Evolutionary conservation across 2,329 filamentous ascomycete genomes (phyloP).

Genomic region (Diaporthe sp.): DNA sequence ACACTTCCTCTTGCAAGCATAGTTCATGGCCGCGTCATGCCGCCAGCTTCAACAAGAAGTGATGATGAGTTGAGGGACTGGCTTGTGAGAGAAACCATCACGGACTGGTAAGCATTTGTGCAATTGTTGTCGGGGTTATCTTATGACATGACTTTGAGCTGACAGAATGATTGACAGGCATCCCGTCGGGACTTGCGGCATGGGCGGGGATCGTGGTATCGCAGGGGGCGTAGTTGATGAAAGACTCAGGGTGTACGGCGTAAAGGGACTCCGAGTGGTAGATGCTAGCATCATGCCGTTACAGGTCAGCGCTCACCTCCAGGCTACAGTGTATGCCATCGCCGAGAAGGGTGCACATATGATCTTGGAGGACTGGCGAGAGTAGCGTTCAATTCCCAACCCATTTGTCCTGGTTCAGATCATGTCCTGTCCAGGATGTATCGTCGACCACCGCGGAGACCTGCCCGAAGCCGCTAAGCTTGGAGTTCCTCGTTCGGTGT

Average conservation of each 20-base stretch:
- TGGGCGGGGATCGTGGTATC: slow-evolving; percentile 53
- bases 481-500: background rate
- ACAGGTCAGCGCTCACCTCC: slow-evolving; percentile 59
- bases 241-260: slow-evolving; percentile 58
- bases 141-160: too few relatives aligned
- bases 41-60: background rate
- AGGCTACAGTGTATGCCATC: slow-evolving; percentile 65
- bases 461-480: slow-evolving; percentile 2
- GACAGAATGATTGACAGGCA: slow-evolving; percentile 42
- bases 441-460: background rate
- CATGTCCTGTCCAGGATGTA: background rate
- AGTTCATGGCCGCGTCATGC: slow-evolving; percentile 10
- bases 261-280: slow-evolving; percentile 58
- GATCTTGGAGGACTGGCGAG: slow-evolving; percentile 40
- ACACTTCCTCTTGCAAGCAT: background rate
- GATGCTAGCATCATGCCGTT: slow-evolving; percentile 63
- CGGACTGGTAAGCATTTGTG: background rate
- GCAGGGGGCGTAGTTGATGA: slow-evolving; percentile 58
- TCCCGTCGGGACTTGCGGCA: slow-evolving; percentile 57
- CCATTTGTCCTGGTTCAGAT: background rate
- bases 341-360: slow-evolving; percentile 57
- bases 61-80: background rate
- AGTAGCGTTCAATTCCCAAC: background rate
- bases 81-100: slow-evolving; percentile 14
- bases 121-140: too few relatives aligned